phyloP scores from a whole-genome alignment of 306 rosid species.

The Sphenostylis stenocarpa region DNA sequence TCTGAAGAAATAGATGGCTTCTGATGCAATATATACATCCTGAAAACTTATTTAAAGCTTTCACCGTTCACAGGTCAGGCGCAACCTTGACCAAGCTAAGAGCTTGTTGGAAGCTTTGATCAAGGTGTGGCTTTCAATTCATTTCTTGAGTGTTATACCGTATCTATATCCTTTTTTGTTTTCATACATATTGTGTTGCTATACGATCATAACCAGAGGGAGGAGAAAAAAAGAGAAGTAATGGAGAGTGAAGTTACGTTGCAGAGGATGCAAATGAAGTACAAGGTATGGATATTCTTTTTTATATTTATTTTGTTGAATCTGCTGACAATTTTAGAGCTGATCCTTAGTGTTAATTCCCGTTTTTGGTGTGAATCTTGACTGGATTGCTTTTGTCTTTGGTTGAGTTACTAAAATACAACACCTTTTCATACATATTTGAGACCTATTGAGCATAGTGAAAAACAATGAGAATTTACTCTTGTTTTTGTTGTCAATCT shows the following conservation, averaged over 20 bases:
- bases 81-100: constrained; percentile 98
- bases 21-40: background rate
- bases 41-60: constrained; percentile 13
- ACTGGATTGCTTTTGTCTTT: constrained; percentile 1
- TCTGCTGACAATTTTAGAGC: background rate
- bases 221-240: constrained; percentile 85
- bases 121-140: constrained; percentile 55
- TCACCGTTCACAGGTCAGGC: constrained; percentile 71
- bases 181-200: constrained; percentile 27
- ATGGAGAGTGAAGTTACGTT: constrained; percentile 92
- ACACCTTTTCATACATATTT: constrained; percentile 10
- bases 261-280: constrained; percentile 94
- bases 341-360: background rate
- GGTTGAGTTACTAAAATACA: background rate
- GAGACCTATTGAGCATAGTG: constrained; percentile 3
- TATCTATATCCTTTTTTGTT: constrained; percentile 18
- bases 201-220: constrained; percentile 65
- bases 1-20: constrained; percentile 10
- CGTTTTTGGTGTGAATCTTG: background rate
- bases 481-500: background rate
- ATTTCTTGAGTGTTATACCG: constrained; percentile 5
- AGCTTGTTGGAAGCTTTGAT: constrained; percentile 84
- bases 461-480: background rate
- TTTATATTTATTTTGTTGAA: constrained; percentile 8
- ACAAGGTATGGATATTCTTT: constrained; percentile 59